Evolutionary conservation across 306 rosid genomes (phyloP).

Genomic region (Lathyrus aphaca): DNA sequence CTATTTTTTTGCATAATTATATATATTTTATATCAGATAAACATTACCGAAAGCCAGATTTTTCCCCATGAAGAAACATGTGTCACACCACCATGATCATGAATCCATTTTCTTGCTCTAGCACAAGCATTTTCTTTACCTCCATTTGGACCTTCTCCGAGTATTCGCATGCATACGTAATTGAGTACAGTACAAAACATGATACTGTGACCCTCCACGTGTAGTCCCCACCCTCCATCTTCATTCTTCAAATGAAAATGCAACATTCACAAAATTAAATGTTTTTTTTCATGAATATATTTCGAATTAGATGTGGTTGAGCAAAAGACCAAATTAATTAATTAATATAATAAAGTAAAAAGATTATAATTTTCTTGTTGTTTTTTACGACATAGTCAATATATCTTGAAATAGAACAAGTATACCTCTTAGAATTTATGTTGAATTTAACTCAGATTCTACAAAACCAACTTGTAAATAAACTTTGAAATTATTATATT

Average conservation of each 20-base stretch:
- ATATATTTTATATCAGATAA: background rate
- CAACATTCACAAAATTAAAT: background rate
- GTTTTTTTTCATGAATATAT: background rate
- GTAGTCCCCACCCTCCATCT: slow-evolving; percentile 86
- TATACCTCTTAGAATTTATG: background rate
- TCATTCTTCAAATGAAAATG: slow-evolving; percentile 48
- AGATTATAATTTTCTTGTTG: background rate
- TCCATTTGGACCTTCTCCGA: slow-evolving; percentile 60
- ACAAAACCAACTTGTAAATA: background rate
- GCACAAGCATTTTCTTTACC: slow-evolving; percentile 60
- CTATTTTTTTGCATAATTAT: background rate
- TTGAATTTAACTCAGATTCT: background rate
- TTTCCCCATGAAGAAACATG: slow-evolving; percentile 76
- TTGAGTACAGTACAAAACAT: slow-evolving; percentile 61
- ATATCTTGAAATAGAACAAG: background rate
- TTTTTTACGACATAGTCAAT: background rate
- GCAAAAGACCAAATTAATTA: background rate
- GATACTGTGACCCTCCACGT: slow-evolving; percentile 56
- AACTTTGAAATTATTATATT: too few species aligned
- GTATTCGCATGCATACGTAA: slow-evolving; percentile 61
- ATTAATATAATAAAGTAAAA: background rate
- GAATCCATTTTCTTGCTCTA: slow-evolving; percentile 69
- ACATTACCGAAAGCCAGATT: slow-evolving; percentile 68
- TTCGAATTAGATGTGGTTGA: background rate
- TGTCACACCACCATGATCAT: slow-evolving; percentile 64